Base-by-base conservation (phyloP, 2,329 filamentous ascomycete species). In the Neonectria neomacrospora region DNA sequence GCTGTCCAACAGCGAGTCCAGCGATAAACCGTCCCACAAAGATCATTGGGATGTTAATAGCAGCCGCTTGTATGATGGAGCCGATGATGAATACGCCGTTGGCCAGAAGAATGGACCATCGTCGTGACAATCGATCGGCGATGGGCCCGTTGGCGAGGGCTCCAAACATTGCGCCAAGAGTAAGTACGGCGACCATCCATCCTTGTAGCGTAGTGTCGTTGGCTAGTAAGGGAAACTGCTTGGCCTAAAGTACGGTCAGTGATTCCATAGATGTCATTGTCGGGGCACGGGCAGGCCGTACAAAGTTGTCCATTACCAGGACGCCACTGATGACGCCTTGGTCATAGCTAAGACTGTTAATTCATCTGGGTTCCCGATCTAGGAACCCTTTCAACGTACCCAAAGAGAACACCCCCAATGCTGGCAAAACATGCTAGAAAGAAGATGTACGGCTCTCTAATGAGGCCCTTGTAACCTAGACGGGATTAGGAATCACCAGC, bases 121-220 rank as follows among this genome's bases (percentile, higher is more conserved):
- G 71, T 18, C 73, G 64, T 2, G 66, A 69, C 7, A 75, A 45
- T 5, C 63, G 65, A 53, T 76, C 73, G 30, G 73, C 71, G 8
- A 75, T 63, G 3, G 78, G 73, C 2, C 77, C 77, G 62, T 77
- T 78, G 54, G 73, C 54, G 26, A 83, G 73, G 3, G 81, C 82
- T 11, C 82, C 81, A 52, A 81, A 73, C 80, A 80, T 82, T 16
- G 80, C 81, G 60, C 79, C 73, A 1, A 83, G 72, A 9, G 82
- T 68, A 3, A 83, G 69, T 2, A 78, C 80, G 14, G 82, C 82
- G 5, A 83, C 80, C 57, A 83, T 82, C 81, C 51, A 55, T 50
- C 58, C 58, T 32, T 61, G 58, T 10, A 61, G 16, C 2, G 58
- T 61, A 34, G 18, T 41, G 18, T 61, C 51, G 26, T 32, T 61